Conservation (phyloP, 2,329 filamentous ascomycete species). For the Paecilomyces variotii region DNA sequence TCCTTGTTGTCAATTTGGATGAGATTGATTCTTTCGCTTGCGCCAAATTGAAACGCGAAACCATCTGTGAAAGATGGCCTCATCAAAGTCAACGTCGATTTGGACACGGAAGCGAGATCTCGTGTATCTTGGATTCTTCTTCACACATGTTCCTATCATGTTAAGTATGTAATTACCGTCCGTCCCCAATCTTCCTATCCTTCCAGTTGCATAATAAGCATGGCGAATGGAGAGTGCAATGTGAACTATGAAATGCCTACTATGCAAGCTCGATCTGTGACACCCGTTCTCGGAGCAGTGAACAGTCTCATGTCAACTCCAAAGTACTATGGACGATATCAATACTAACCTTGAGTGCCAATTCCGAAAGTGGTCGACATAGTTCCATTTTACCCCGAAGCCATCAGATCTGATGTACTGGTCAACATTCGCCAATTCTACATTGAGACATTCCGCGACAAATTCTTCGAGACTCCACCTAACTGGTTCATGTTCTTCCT, state of each 20-base stretch:
- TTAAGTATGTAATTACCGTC: constrained; percentile 40
- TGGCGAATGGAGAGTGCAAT: neutral
- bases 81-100: constrained; percentile 12
- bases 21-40: neutral
- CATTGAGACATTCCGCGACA: constrained; percentile 53
- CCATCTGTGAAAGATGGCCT: neutral
- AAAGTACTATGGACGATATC: neutral
- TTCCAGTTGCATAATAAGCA: neutral
- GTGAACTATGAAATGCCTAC: neutral
- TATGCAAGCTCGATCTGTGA: neutral
- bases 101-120: constrained; percentile 30
- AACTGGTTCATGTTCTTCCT: constrained; percentile 52
- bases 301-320: neutral
- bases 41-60: neutral
- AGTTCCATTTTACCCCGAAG: constrained; percentile 49
- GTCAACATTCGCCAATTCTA: constrained; percentile 48
- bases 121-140: constrained; percentile 51
- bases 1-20: too few species aligned
- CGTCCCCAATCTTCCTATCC: neutral
- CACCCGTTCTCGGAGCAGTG: neutral
- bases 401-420: constrained; percentile 44
- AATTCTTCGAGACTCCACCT: constrained; percentile 53
- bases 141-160: constrained; percentile 54
- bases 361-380: constrained; percentile 49
- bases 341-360: neutral